These are phyloP conservation scores for Rubroboletus pulcherrimus DNA, from an alignment of 768 basidiomycete species.

Conservation along the genomic window DNA sequence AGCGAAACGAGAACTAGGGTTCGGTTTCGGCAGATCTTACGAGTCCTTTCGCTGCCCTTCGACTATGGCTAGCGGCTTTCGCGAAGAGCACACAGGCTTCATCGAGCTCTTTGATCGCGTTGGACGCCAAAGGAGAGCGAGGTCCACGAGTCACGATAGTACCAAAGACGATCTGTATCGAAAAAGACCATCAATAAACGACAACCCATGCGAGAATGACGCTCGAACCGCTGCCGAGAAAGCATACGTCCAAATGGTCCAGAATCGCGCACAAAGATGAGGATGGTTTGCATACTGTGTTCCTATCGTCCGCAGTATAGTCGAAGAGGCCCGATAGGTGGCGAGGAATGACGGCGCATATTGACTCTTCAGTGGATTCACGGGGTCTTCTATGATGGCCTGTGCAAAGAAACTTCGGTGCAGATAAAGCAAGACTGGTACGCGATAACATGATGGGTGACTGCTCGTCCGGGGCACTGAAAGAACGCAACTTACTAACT, in stretches of 20 bases:
- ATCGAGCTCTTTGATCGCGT: slow-evolving; percentile 68
- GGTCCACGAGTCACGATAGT: slow-evolving; percentile 76
- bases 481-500: slow-evolving; percentile 30
- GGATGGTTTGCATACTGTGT: slow-evolving; percentile 49
- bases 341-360: slow-evolving; percentile 66
- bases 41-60: slow-evolving; percentile 61
- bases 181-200: background rate
- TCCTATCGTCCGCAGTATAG: slow-evolving; percentile 48
- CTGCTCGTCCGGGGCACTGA: background rate
- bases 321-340: slow-evolving; percentile 54
- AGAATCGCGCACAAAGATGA: slow-evolving; percentile 49
- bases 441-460: slow-evolving; percentile 2
- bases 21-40: slow-evolving; percentile 35
- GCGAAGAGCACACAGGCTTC: slow-evolving; percentile 64
- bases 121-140: slow-evolving; percentile 58
- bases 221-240: slow-evolving; percentile 50
- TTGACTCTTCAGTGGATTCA: slow-evolving; percentile 60
- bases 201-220: background rate
- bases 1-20: background rate
- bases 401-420: slow-evolving; percentile 70
- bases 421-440: slow-evolving; percentile 55
- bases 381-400: slow-evolving; percentile 64
- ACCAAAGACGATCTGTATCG: slow-evolving; percentile 65
- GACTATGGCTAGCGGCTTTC: slow-evolving; percentile 54
- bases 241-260: slow-evolving; percentile 60